Base-by-base conservation (phyloP, 2,329 filamentous ascomycete species). In the Tolypocladium cylindrosporum region DNA sequence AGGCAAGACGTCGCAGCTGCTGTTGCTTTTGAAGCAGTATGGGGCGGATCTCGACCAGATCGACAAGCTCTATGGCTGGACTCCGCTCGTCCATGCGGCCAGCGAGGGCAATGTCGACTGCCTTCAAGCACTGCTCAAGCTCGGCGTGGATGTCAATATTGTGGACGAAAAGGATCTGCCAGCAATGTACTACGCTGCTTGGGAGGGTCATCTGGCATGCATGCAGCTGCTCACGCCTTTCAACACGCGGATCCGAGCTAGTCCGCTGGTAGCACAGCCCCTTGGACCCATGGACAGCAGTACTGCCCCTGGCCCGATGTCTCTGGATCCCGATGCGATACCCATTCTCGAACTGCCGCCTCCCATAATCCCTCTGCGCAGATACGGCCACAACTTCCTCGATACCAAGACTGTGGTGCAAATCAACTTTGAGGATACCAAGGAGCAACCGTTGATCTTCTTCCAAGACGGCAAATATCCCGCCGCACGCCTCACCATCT, bases 391-490 rank as follows among this genome's bases (percentile, higher is more conserved):
- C 76, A 99, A 97, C 72, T 99, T 99, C 79, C 80, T 99, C 41
- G 94, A 99, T 68, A 96, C 91, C 37, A 99, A 97, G 76, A 96
- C 92, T 0, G 95, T 97, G 62, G 86, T 99, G 14, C 90, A 97
- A 67, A 88, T 99, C 62, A 90, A 83, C 65, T 97, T 99, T 67
- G 90, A 93, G 55, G 87, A 88, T 60, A 78, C 83, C 34, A 85
- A 87, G 60, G 84, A 94, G 55, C 82, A 82, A 58, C 89, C 94
- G 0, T 86, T 99, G 55, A 76, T 89, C n/a, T 99, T 99, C 74
- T 97, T 97, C 75, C 93, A 97, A 69, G 90, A 96, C 65, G 91
- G 90, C 69, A 96, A 97, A 71, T 96, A 99, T 67, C 94, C 94
- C 21, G 94, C 94, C 24, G 91, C 94, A 56, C 87, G 94, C 55